Conservation (phyloP, 2,329 filamentous ascomycete species). For the Paramyrothecium sp. region DNA sequence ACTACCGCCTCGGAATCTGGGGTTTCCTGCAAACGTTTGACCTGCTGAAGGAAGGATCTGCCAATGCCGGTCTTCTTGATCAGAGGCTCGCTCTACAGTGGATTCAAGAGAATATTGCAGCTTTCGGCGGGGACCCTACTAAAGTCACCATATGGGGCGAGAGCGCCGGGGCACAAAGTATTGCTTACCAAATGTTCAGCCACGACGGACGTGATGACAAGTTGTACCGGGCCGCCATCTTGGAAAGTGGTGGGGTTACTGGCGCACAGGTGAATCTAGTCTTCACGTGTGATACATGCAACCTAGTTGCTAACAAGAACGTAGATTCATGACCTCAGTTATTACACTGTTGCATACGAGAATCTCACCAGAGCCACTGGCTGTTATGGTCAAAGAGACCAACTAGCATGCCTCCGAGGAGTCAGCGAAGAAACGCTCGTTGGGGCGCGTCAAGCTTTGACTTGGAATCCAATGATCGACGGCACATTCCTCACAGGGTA, state of each 20-base stretch:
- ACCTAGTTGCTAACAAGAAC: not conserved
- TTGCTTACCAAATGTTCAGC: slow-evolving; percentile 48
- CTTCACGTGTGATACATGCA: not conserved
- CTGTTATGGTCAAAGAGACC: slow-evolving; percentile 30
- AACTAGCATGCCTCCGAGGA: slow-evolving; percentile 34
- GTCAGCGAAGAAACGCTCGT: slow-evolving; percentile 29
- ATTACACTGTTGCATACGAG: slow-evolving; percentile 22
- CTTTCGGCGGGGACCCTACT: slow-evolving; percentile 46
- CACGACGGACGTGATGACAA: slow-evolving; percentile 55
- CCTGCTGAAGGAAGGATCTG: slow-evolving; percentile 38
- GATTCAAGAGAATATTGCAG: slow-evolving; percentile 52
- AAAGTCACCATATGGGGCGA: slow-evolving; percentile 50
- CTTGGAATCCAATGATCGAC: slow-evolving; percentile 44
- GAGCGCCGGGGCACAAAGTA: slow-evolving; percentile 38
- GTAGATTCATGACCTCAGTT: slow-evolving; percentile 24
- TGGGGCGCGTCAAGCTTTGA: slow-evolving; percentile 30
- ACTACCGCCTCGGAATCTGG: slow-evolving; percentile 52
- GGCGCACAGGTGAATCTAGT: not conserved
- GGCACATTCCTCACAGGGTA: slow-evolving; percentile 46
- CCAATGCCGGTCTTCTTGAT: slow-evolving; percentile 49
- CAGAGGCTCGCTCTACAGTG: slow-evolving; percentile 48
- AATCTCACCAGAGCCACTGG: slow-evolving; percentile 21
- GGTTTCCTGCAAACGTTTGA: slow-evolving; percentile 50
- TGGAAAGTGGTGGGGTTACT: slow-evolving; percentile 44
- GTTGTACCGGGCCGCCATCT: slow-evolving; percentile 52